These are phyloP conservation scores for Coelastrella sp. DNA, from an alignment of 139 green algal species.

Conservation along the genomic window DNA sequence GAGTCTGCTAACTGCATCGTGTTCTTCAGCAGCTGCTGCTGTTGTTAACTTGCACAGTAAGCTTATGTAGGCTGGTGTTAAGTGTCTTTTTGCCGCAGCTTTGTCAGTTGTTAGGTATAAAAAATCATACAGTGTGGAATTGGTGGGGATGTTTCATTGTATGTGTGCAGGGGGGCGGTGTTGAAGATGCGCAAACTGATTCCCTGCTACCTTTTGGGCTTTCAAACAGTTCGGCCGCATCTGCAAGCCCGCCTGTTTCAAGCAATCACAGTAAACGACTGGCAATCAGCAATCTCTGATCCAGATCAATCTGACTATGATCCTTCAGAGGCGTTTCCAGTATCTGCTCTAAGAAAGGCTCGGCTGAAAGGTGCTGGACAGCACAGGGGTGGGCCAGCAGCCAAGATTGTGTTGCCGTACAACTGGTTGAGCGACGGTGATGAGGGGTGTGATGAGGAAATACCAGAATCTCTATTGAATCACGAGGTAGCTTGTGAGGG, in stretches of 20 bases:
- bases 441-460: neutral
- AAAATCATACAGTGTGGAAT: neutral
- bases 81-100: no score
- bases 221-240: neutral
- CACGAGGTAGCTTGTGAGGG: constrained; percentile 21
- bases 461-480: neutral
- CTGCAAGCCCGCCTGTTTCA: constrained; percentile 49
- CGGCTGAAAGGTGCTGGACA: neutral
- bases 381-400: neutral
- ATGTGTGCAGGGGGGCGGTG: constrained; percentile 13
- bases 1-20: no score
- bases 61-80: no score
- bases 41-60: no score
- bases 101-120: neutral
- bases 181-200: constrained; percentile 62
- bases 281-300: constrained; percentile 39
- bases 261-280: constrained; percentile 37
- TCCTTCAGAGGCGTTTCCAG: neutral
- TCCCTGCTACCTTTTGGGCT: constrained; percentile 57
- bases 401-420: constrained; percentile 9
- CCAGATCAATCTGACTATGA: constrained; percentile 2
- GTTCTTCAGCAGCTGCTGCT: no score
- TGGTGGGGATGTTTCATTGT: neutral
- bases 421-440: neutral
- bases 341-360: neutral